phyloP scores from a whole-genome alignment of 768 basidiomycete genomes.

The Mycena latifolia region DNA sequence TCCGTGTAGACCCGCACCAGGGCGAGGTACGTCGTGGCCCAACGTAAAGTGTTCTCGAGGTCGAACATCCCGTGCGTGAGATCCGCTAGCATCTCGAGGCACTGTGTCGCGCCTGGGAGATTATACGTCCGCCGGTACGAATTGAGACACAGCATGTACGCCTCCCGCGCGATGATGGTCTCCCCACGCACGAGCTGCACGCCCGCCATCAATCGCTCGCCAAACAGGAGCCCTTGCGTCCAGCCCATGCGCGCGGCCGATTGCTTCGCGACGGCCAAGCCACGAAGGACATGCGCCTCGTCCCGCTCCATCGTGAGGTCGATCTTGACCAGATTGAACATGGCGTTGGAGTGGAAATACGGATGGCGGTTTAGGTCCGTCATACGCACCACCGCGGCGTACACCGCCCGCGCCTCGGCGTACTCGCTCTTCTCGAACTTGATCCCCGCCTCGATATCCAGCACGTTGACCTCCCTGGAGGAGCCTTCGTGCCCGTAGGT shows the following conservation, averaged over 20 bases:
- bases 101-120: neutral
- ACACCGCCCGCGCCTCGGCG: slow-evolving; percentile 6
- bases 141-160: neutral
- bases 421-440: slow-evolving; percentile 20
- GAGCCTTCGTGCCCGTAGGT: neutral
- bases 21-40: slow-evolving; percentile 13
- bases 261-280: neutral
- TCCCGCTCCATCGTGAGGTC: slow-evolving; percentile 1
- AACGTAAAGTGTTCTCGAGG: neutral
- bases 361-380: no score
- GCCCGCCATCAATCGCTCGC: slow-evolving; percentile 3
- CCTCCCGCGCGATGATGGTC: neutral
- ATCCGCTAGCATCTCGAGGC: slow-evolving; percentile 14
- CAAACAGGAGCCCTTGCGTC: neutral
- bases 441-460: slow-evolving; percentile 15
- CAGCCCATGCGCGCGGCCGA: neutral
- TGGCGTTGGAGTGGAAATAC: neutral
- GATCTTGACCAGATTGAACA: slow-evolving; percentile 1
- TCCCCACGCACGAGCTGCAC: neutral
- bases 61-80: neutral
- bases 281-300: neutral
- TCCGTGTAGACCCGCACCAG: neutral
- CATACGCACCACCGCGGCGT: neutral
- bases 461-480: neutral
- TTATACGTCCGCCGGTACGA: neutral